Evolutionary conservation across 2,329 filamentous ascomycete species (phyloP), one percentile per base, ranked within the genome.

Genomic region (Ophiostoma sp.): DNA sequence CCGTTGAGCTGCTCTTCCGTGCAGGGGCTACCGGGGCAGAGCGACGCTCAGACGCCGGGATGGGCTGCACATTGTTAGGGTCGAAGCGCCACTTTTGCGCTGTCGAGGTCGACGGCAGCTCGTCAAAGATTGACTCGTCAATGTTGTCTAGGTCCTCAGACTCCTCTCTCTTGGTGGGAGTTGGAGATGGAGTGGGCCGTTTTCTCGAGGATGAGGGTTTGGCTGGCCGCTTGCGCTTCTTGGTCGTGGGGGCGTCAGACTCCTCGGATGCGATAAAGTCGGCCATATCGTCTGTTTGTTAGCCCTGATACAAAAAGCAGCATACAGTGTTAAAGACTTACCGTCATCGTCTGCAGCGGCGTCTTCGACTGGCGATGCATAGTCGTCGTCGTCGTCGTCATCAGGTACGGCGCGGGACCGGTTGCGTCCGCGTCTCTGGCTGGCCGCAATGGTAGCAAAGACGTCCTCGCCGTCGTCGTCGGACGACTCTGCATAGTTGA

Each of bases 191-290:
- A 69, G 87, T 85, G 8, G 87, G 81, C 75, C 87, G 84, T 77
- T 94, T 94, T 67, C 90, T 84, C 0, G 87, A 79, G 0, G 80
- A 77, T 20, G 81, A 76, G 17, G 83, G 72, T 76, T 87, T 85
- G 15, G 83, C 75, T 2, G 87, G 78, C n/a, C 90, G 85, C 80
- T 96, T 97, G 75, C 90, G 82, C 80, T 96, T 97, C 77, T 87
- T 90, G 0, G 90, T 82, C 75, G 82, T 74, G 72, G 83, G 76
- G 23, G 88, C 90, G 67, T 96, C 93, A 0, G 92, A 94, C 60
- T 96, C 92, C 75, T 97, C 94, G 0, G 90, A 88, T 4, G 90
- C 93, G 33, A 98, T 84, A 76, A 98, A 98, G 77, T 97, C 91
- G 72, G 90, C 92, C 81, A 96, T 87, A 69, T 95, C 92, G 80